Conservation (phyloP, 768 basidiomycete genomes). For the Lactarius trivialis region DNA sequence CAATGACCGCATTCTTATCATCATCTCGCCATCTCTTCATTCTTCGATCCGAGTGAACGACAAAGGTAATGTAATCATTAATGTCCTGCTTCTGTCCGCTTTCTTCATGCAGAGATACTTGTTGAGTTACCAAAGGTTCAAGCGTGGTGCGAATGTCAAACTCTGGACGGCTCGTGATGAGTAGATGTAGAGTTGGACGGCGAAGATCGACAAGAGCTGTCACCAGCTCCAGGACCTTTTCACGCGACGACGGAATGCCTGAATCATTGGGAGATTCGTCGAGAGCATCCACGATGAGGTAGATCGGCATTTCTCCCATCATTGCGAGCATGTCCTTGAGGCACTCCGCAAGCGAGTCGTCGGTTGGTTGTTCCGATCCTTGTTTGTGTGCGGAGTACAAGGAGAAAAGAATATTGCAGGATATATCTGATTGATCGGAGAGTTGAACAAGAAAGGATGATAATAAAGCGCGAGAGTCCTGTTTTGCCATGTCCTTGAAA, state of each 20-base stretch:
- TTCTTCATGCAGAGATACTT: neutral
- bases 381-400: neutral
- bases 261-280: no score
- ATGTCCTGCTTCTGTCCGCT: neutral
- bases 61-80: neutral
- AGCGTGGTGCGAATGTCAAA: neutral
- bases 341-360: neutral
- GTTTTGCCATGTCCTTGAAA: neutral
- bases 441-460: neutral
- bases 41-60: neutral
- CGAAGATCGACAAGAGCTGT: neutral
- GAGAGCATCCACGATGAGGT: no score
- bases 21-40: neutral
- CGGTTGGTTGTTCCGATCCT: neutral
- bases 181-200: neutral
- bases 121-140: neutral
- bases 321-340: no score
- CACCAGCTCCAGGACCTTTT: neutral
- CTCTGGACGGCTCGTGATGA: neutral
- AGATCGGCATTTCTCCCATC: no score
- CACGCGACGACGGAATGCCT: neutral
- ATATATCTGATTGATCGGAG: neutral
- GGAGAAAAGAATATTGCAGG: neutral
- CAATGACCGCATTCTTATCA: neutral
- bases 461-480: neutral